Base-by-base conservation (phyloP, 1,284 basidiomycete genomes). In the Microbotryum intermedium region DNA sequence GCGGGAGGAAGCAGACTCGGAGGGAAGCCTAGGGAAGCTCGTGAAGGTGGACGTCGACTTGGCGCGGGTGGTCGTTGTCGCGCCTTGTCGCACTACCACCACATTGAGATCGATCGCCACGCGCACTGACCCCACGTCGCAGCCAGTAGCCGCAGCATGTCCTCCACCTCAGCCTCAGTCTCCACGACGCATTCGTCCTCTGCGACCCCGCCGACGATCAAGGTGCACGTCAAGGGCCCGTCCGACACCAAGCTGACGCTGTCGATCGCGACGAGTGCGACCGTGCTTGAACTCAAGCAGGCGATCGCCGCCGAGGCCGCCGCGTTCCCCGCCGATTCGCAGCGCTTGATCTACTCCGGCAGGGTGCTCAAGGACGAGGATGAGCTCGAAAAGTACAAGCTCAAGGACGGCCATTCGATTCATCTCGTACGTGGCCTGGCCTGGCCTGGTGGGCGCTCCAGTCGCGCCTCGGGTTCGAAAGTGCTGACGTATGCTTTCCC, bases 321-420 rank as follows among this genome's bases (percentile, higher is more conserved):
- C 42, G 42, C 52, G 16, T 64, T 67, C 44, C 60, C 65, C 30
- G 59, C 60, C n/a, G 70, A 68, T 53, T 55, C 53, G 42, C 65
- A 62, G 50, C 28, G 64, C 46, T 59, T 73, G 16, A 73, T 73
- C 62, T 73, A 69, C 54, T 66, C 62, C 7, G 72, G 72, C 7
- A 45, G 68, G 23, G 67, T 73, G 2, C 60, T 72, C 21, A 72
- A 72, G 59, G 70, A 73, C 53, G 72, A 73, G 47, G 66, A 71
- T 23, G 28, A 57, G 8, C 50, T 71, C 28, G 58, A 53, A 10
- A 66, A 67, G 54, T 73, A 73, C 59, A 67, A 65, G 50, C 66
- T 73, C 56, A 70, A 70, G 66, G 57, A 63, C 9, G 70, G 69
- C 20, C 61, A 66, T 45, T 64, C 70, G 9, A 66, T 71, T 45